Evolutionary conservation across 176 grass and related monocot genomes (phyloP), one percentile per base, ranked within the genome.

Genomic region (Cenchrus fungigraminus): DNA sequence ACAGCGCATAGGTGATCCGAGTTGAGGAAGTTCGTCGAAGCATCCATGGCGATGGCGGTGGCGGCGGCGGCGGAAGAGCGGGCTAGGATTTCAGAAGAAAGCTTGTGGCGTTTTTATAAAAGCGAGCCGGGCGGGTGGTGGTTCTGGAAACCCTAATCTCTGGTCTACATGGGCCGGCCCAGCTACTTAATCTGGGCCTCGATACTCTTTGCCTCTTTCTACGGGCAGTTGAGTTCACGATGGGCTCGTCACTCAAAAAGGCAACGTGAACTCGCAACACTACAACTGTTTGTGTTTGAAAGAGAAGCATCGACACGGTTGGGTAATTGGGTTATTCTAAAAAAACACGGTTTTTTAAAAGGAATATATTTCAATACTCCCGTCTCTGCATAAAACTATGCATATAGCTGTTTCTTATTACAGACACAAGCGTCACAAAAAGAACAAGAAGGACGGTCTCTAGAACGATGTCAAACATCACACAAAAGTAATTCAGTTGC

Each of bases 21-120:
- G n/a, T 2, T 6, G 9, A 8, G 2, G 4, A 9, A 25, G 15
- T 6, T 34, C 8, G 28, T 22, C 29, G 62, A 40, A 67, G 62
- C 5, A 37, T 8, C 19, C 28, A 16, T 16, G n/a, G 22, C 22
- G 20, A 0, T 12, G 60, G 53, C 20, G 53, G 66, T 15, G 49
- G 62, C 47, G 49, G 54, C 43, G 11, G 61, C 7, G 37, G 17
- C 0, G 12, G 4, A 5, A 46, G 67, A 4, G 82, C 0, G 44
- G 12, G 57, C 5, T 61, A 85, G 77, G 55, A 16, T 86, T 34
- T 0, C 3, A 1, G n/a, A 12, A n/a, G 2, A 64, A 28, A 25
- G 72, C 10, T 2, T 11, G 22, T 11, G 22, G 71, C 60, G 12
- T 2, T 10, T 47, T 90, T 90, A 86, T 86, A 90, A 62, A n/a